phyloP scores from a whole-genome alignment of 2,329 filamentous ascomycete genomes.

The Arthroderma uncinatum region DNA sequence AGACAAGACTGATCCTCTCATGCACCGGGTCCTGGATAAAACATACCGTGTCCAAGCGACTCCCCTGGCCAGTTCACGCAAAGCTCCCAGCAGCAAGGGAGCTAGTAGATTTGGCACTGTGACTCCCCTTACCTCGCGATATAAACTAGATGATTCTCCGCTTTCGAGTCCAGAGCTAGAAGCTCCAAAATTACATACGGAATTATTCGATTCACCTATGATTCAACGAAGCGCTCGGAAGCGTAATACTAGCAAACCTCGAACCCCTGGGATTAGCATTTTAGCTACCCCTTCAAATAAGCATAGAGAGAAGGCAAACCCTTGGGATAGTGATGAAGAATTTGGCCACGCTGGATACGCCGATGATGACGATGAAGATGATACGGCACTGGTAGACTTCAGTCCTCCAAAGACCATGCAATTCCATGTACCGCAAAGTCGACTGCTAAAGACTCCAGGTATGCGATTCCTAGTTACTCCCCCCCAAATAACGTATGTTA shows the following conservation, averaged over 20 bases:
- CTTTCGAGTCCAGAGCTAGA: slow-evolving; percentile 67
- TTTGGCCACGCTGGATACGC: slow-evolving; percentile 36
- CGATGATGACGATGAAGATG: slow-evolving; percentile 45
- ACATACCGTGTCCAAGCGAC: slow-evolving; percentile 91
- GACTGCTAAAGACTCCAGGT: slow-evolving; percentile 41
- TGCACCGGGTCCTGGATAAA: slow-evolving; percentile 89
- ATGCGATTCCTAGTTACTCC: background rate
- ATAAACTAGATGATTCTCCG: slow-evolving; percentile 38
- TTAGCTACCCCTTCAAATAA: slow-evolving; percentile 50
- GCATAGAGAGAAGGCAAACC: slow-evolving; percentile 21
- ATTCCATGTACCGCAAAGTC: slow-evolving; percentile 41
- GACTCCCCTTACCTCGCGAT: slow-evolving; percentile 21
- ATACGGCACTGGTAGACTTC: slow-evolving; percentile 54
- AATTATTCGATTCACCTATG: slow-evolving; percentile 70
- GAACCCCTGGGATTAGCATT: slow-evolving; percentile 63
- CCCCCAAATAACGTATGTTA: background rate
- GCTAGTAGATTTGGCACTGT: slow-evolving; percentile 10
- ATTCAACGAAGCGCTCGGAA: slow-evolving; percentile 23
- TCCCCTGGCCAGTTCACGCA: slow-evolving; percentile 45
- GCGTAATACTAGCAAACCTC: slow-evolving; percentile 39
- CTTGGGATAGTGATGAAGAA: slow-evolving; percentile 66
- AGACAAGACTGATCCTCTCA: slow-evolving; percentile 54
- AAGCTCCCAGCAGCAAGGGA: slow-evolving; percentile 11
- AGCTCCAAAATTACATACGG: slow-evolving; percentile 70
- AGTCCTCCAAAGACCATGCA: slow-evolving; percentile 72